A percentile compares a stretch with the other conserved stretches of the same genome.
These are phyloP conservation scores for Tephrocybe sp. DNA, from an alignment of 768 basidiomycete genomes.

Conservation along the genomic window DNA sequence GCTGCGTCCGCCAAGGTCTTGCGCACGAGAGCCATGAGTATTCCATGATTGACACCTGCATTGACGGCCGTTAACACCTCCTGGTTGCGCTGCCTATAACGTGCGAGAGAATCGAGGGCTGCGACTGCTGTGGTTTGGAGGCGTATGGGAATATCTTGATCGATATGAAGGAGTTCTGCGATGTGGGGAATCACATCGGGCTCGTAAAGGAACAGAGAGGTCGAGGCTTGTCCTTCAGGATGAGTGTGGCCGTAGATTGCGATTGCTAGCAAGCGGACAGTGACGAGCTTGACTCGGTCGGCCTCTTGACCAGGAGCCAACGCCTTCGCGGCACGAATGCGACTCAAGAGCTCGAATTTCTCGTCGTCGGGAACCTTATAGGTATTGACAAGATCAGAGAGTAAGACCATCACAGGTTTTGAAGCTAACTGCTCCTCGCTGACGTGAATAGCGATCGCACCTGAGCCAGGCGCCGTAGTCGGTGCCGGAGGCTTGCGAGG, in stretches of 20 bases:
- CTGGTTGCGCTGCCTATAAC: slow-evolving; percentile 79
- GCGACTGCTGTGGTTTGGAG: slow-evolving; percentile 86
- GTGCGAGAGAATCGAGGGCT: slow-evolving; percentile 86
- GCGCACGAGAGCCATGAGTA: slow-evolving; percentile 85
- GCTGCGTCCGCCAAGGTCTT: slow-evolving; percentile 76
- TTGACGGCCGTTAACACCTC: slow-evolving; percentile 92
- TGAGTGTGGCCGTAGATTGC: slow-evolving; percentile 92
- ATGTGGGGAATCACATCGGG: slow-evolving; percentile 89
- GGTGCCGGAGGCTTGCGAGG: slow-evolving; percentile 46
- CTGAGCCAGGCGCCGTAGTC: slow-evolving; percentile 34
- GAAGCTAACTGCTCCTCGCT: slow-evolving; percentile 58
- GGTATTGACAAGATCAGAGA: slow-evolving; percentile 69
- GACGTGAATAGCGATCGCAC: slow-evolving; percentile 62
- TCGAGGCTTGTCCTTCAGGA: slow-evolving; percentile 72
- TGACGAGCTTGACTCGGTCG: slow-evolving; percentile 78
- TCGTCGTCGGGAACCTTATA: slow-evolving; percentile 77
- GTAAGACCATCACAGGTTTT: slow-evolving; percentile 71
- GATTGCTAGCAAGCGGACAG: slow-evolving; percentile 81
- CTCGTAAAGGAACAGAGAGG: slow-evolving; percentile 89
- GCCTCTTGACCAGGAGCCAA: slow-evolving; percentile 56
- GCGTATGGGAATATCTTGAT: slow-evolving; percentile 63
- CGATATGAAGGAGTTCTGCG: slow-evolving; percentile 85
- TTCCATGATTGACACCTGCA: slow-evolving; percentile 94
- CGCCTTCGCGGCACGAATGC: slow-evolving; percentile 77
- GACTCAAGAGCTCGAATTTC: slow-evolving; percentile 85